phyloP scores from a whole-genome alignment of 306 rosid species.

The Inga leiocalycina region DNA sequence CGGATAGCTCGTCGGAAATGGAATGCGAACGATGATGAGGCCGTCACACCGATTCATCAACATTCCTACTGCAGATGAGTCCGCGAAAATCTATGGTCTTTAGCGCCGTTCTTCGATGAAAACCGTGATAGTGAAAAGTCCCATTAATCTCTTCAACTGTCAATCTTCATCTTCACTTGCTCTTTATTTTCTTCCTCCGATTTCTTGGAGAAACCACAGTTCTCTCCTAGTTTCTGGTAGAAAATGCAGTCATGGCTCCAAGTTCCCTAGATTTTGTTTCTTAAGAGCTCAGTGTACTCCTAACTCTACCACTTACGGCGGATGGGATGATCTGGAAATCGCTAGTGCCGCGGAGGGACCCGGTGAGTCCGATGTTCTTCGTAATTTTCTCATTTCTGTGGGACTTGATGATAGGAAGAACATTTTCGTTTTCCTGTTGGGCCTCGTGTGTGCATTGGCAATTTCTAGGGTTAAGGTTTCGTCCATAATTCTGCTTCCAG shows the following conservation, averaged over 20 bases:
- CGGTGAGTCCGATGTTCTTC: conserved; percentile 64
- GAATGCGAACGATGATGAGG: background rate
- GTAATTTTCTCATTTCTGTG: conserved; percentile 59
- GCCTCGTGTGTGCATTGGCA: conserved; percentile 79
- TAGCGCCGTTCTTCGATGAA: conserved; percentile 40
- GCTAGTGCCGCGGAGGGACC: conserved; percentile 35
- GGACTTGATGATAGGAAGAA: conserved; percentile 72
- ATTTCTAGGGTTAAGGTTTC: conserved; percentile 86
- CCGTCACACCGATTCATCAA: background rate
- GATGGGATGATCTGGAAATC: conserved; percentile 75
- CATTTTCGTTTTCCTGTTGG: conserved; percentile 61
- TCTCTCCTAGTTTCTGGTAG: conserved; percentile 29
- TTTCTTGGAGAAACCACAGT: conserved; percentile 31
- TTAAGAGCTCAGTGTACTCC: conserved; percentile 47
- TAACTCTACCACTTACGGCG: conserved; percentile 55
- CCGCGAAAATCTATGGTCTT: background rate
- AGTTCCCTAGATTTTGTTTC: conserved; percentile 36
- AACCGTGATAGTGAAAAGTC: conserved; percentile 41
- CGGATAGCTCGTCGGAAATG: too few relatives aligned
- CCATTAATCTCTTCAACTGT: conserved; percentile 34
- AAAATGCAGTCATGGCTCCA: conserved; percentile 40
- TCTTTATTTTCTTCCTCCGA: conserved; percentile 42
- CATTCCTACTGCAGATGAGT: background rate
- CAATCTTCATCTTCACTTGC: conserved; percentile 33
- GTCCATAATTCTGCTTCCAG: conserved; percentile 75